Evolutionary conservation across 2,329 filamentous ascomycete species (phyloP), one percentile per base, ranked within the genome.

Genomic region (Trichoderma koningiopsis): DNA sequence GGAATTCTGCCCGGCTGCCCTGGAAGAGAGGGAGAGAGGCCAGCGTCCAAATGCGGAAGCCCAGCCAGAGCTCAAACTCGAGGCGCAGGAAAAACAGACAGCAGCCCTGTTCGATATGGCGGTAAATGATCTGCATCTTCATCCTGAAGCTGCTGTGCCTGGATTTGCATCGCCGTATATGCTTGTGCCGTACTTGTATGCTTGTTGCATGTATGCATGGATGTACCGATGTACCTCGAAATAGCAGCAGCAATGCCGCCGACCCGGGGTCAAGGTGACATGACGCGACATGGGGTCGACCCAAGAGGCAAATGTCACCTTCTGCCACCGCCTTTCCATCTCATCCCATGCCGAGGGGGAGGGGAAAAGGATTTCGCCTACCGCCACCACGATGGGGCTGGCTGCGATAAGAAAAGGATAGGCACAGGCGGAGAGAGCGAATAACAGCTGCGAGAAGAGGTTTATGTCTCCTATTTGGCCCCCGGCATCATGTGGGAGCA

Each of bases 41-140:
- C 27, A 43, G 19, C 40, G 37, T 43, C 37, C 62, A 58, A 55
- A 47, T 33, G 19, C 52, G 62, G 35, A 55, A 35, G 43, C 40
- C 33, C 37, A 43, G 40, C 40, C 40, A 35, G 22, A 31, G 29
- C 27, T 49, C 47, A 49, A 24, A 24, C 47, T 49, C 47, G 22
- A 49, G 40, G 47, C 55, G 33, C 19, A 29, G 4, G 1, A 29
- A 35, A 35, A 35, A 35, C 33, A 35, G 33, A 49, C 8, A 3
- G 47, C n/a, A 7, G 47, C n/a, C 47, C 47, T 22, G 47, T 49
- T 49, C 63, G 35, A 66, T 59, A 40, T 58, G 63, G 55, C 63
- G 63, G 63, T 66, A 58, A 64, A 66, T 66, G 63, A 66, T 66
- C 63, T 66, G 63, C 63, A 66, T 33, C 8, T 24, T 55, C 11